Evolutionary conservation across 2,329 filamentous ascomycete species (phyloP).

Genomic region (Nemania abortiva): DNA sequence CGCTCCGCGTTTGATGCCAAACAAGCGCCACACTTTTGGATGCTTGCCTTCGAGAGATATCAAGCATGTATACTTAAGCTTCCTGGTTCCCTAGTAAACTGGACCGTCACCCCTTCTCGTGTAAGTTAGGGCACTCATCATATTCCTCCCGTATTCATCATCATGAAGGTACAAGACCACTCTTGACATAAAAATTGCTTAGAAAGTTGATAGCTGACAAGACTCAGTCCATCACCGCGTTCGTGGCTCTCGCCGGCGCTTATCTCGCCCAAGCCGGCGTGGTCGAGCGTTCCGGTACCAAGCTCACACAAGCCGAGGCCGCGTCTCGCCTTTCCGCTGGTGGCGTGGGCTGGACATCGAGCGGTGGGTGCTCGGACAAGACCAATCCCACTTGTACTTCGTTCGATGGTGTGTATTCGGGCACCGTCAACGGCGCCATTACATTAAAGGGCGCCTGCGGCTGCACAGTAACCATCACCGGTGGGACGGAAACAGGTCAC

Average conservation of each 20-base stretch:
- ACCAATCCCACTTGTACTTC: conserved; percentile 33
- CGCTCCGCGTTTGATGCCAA: neutral
- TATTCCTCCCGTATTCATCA: neutral
- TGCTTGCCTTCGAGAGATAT: neutral
- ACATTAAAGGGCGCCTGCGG: conserved; percentile 33
- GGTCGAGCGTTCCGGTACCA: conserved; percentile 33
- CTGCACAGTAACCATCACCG: conserved; percentile 37
- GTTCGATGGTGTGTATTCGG: conserved; percentile 37
- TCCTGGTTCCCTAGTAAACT: neutral
- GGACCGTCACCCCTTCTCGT: neutral
- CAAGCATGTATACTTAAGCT: conserved; percentile 9
- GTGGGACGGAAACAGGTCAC: conserved; percentile 36
- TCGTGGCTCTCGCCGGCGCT: conserved; percentile 28
- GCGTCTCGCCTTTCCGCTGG: conserved; percentile 26
- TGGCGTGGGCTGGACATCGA: conserved; percentile 35
- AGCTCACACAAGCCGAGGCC: conserved; percentile 35
- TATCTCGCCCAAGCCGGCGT: conserved; percentile 25
- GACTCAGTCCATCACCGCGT: conserved; percentile 25
- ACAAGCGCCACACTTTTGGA: neutral
- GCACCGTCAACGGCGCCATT: conserved; percentile 34
- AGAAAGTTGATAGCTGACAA: neutral
- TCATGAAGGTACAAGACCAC: conserved; percentile 28
- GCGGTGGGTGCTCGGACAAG: conserved; percentile 35
- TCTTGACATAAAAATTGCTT: neutral
- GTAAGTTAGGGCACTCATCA: neutral